Conservation (phyloP, 148 eudicot species). For the Camellia japonica region DNA sequence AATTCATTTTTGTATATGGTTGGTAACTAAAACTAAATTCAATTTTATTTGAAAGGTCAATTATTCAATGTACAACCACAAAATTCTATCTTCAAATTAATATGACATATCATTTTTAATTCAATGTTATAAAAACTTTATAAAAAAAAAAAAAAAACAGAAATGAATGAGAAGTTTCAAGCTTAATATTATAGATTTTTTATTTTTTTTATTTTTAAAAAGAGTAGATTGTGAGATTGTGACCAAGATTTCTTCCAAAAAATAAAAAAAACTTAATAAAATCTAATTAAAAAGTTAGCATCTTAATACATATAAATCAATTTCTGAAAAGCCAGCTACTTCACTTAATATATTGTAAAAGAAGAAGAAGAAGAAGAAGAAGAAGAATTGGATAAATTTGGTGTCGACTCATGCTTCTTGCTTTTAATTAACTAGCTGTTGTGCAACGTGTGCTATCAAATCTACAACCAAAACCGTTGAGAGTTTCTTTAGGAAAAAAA, state of each 20-base stretch:
- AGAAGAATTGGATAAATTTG: too few species aligned
- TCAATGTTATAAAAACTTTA: not conserved
- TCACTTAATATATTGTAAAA: too few species aligned
- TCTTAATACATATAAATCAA: too few species aligned
- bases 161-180: not conserved
- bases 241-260: not conserved
- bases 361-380: rapidly evolving
- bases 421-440: not conserved
- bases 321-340: too few species aligned
- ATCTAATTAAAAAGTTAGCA: too few species aligned
- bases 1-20: not conserved
- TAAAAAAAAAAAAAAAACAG: not conserved
- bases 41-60: not conserved
- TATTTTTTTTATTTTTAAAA: too few species aligned
- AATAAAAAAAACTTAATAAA: too few species aligned
- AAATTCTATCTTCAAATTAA: too few species aligned
- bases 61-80: not conserved
- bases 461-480: too few species aligned
- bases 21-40: too few species aligned
- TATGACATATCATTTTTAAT: too few species aligned
- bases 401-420: not conserved
- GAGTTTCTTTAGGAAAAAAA: too few species aligned
- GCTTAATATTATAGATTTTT: not conserved
- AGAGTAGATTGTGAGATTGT: not conserved
- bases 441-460: not conserved